These are phyloP conservation scores for Erigeron philadelphicus DNA, from an alignment of 140 eudicot genomes.

Conservation along the genomic window DNA sequence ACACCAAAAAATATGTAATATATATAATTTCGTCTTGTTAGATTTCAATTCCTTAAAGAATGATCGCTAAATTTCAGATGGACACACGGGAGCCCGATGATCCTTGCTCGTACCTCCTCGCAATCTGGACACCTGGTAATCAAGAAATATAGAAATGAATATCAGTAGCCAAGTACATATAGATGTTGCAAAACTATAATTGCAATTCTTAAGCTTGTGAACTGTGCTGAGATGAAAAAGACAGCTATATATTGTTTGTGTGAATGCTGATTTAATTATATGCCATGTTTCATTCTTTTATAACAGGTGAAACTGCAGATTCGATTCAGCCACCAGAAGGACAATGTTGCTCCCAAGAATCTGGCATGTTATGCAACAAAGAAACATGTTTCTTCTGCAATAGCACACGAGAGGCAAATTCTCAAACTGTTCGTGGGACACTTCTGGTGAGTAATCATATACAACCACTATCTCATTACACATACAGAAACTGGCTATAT, in stretches of 20 bases:
- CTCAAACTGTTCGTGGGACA: slow-evolving; percentile 79
- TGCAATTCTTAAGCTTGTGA: slow-evolving; percentile 1
- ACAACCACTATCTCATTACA: slow-evolving; percentile 2
- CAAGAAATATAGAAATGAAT: background rate
- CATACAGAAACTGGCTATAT: slow-evolving; percentile 1
- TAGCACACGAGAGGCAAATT: slow-evolving; percentile 66
- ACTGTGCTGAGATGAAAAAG: background rate
- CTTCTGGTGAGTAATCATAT: slow-evolving; percentile 50
- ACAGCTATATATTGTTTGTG: slow-evolving; percentile 8
- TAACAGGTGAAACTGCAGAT: slow-evolving; percentile 81
- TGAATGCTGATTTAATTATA: slow-evolving; percentile 9
- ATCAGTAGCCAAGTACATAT: slow-evolving; percentile 11
- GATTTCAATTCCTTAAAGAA: slow-evolving; percentile 19
- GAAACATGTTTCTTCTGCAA: slow-evolving; percentile 73
- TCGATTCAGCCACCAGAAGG: slow-evolving; percentile 69
- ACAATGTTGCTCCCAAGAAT: slow-evolving; percentile 56
- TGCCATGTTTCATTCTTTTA: slow-evolving; percentile 6
- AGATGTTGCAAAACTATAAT: background rate
- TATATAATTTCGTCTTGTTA: background rate
- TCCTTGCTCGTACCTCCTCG: slow-evolving; percentile 84
- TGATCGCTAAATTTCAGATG: slow-evolving; percentile 42
- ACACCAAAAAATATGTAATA: background rate
- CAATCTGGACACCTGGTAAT: slow-evolving; percentile 98
- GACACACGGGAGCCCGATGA: slow-evolving; percentile 88
- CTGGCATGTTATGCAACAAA: slow-evolving; percentile 49